Percentiles rank a stretch among this genome's conserved stretches.
Evolutionary conservation across 305 asterid species (phyloP).

Genomic region (Fraxinus sp.): DNA sequence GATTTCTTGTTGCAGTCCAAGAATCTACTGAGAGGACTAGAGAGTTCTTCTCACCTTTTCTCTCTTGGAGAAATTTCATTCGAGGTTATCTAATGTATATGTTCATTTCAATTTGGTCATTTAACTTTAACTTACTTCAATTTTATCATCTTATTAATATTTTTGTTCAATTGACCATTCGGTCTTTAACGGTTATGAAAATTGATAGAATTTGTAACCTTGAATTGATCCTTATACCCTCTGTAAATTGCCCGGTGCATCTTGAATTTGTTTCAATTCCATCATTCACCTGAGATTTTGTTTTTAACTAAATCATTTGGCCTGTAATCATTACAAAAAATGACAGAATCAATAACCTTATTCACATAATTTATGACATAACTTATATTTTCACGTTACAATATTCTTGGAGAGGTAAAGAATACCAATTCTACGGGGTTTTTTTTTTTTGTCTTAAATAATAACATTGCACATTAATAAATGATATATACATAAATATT

Average conservation of each 20-base stretch:
- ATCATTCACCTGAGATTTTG: neutral
- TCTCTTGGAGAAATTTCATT: neutral
- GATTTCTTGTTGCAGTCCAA: neutral
- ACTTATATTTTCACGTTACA: neutral
- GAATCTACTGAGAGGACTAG: neutral
- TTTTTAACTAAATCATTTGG: neutral
- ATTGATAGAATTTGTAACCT: neutral
- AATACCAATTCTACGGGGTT: too few relatives aligned
- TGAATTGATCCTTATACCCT: neutral
- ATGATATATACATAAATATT: too few relatives aligned
- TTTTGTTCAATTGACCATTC: neutral
- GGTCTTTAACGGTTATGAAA: too few relatives aligned
- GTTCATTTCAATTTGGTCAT: neutral
- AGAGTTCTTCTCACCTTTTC: neutral
- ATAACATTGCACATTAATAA: neutral
- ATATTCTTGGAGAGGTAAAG: too few relatives aligned
- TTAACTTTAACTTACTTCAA: neutral
- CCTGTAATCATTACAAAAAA: neutral
- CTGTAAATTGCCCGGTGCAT: too few relatives aligned
- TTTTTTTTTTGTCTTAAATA: too few relatives aligned
- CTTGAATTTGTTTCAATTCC: neutral
- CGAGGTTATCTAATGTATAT: neutral
- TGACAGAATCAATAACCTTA: neutral
- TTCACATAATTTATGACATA: neutral
- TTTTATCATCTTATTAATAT: neutral